These are phyloP conservation scores for Mycena haematopus DNA, from an alignment of 768 basidiomycete species.

Conservation along the genomic window DNA sequence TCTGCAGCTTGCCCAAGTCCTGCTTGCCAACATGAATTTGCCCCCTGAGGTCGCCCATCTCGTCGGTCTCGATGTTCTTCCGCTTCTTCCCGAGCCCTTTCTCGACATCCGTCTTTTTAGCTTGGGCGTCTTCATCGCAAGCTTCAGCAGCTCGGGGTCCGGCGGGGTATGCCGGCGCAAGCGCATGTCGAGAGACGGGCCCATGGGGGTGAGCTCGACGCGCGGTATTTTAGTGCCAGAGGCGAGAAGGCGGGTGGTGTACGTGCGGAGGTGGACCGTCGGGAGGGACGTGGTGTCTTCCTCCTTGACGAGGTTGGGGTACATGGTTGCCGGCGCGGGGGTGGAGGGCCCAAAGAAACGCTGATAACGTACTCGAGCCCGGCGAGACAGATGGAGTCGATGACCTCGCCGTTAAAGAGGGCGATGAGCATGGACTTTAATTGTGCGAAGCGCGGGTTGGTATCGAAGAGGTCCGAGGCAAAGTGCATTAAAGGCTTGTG, in stretches of 20 bases:
- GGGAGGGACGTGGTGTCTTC: slow-evolving; percentile 64
- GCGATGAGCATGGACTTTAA: slow-evolving; percentile 91
- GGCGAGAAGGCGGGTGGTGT: slow-evolving; percentile 73
- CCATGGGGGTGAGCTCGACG: slow-evolving; percentile 86
- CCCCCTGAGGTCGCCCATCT: slow-evolving; percentile 96
- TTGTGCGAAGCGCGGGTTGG: slow-evolving; percentile 90
- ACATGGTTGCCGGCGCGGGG: slow-evolving; percentile 45
- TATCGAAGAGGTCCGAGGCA: slow-evolving; percentile 92
- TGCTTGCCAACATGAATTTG: slow-evolving; percentile 89
- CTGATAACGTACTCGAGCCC: slow-evolving; percentile 91
- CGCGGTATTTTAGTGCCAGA: slow-evolving; percentile 85
- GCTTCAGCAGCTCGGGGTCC: slow-evolving; percentile 80
- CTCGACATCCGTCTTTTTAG: slow-evolving; percentile 86
- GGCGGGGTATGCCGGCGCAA: slow-evolving; percentile 78
- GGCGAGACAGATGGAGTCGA: slow-evolving; percentile 82
- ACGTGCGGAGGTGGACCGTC: slow-evolving; percentile 87
- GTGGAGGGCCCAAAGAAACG: slow-evolving; percentile 72
- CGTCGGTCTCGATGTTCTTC: slow-evolving; percentile 96
- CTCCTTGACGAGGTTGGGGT: slow-evolving; percentile 37
- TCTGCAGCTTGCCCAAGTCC: slow-evolving; percentile 85
- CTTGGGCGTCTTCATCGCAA: slow-evolving; percentile 84
- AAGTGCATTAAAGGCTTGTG: slow-evolving; percentile 95
- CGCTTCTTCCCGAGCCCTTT: slow-evolving; percentile 89
- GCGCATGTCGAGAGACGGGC: slow-evolving; percentile 85
- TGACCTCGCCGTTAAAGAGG: slow-evolving; percentile 88